Evolutionary conservation across 176 grass and related monocot species (phyloP), one percentile per base, ranked within the genome.

Genomic region (maize (Zea mays)): DNA sequence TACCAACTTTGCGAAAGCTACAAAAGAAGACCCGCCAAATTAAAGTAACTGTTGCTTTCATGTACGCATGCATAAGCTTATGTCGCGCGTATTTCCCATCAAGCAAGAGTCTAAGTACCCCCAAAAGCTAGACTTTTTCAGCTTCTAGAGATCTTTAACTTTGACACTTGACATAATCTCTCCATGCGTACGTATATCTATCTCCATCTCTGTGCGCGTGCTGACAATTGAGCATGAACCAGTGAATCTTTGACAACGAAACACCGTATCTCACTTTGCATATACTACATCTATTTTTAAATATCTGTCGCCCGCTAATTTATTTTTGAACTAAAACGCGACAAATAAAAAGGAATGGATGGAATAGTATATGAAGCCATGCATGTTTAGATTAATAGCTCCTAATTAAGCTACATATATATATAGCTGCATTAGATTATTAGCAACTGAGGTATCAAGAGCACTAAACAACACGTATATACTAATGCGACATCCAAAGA

Each of bases 401-500:
- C 27, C 27, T 27, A 27, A 27, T 27, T 27, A 27, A 84, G 71
- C 3, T 67, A 39, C 55, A 33, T 74, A 79, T 62, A 61, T 71
- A 57, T 5, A 13, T 77, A 65, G 73, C 44, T 74, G 45, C 35
- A 36, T 33, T 46, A 46, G 75, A 56, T 57, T 65, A 80, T 48
- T 75, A 69, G 76, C n/a, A 84, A 71, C 76, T 70, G 63, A 79
- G 83, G 70, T 63, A 79, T 83, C 41, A 68, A 79, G 77, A 83
- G 21, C 8, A 66, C 42, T 20, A 27, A 64, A 73, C 33, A 71
- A 71, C 4, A 39, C 38, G 2, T 39, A 21, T 58, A 58, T 58
- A 58, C 55, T 58, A 58, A 71, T 50, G 60, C 44, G 45, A 49
- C 62, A 68, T 79, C 46, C 69, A 75, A 33, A 67, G 46, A 80